Percentiles rank a stretch among this genome's conserved stretches.
Evolutionary conservation across 2,329 filamentous ascomycete genomes (phyloP).

Genomic region (Colletotrichum musae): DNA sequence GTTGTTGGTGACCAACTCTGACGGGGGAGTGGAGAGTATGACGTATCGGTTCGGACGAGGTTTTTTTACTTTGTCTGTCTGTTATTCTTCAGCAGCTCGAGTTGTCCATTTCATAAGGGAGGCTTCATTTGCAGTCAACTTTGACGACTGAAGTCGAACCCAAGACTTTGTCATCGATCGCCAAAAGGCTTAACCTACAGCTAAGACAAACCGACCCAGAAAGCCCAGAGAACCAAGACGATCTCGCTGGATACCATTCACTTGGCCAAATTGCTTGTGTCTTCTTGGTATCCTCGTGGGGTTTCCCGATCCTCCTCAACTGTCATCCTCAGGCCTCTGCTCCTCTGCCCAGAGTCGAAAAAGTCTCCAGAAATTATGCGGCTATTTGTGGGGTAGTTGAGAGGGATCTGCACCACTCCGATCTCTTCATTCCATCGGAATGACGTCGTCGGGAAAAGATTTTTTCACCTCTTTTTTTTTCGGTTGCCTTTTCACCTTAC

Average conservation of each 20-base stretch:
- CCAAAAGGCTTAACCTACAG: conserved; percentile 27
- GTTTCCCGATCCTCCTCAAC: background rate
- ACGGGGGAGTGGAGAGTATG: conserved; percentile 29
- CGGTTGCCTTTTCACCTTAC: background rate
- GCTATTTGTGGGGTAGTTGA: conserved; percentile 24
- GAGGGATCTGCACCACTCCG: conserved; percentile 17
- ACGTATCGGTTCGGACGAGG: conserved; percentile 24
- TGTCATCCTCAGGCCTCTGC: background rate
- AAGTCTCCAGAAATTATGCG: conserved; percentile 4
- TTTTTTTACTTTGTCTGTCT: background rate
- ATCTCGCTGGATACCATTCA: conserved; percentile 4
- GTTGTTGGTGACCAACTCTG: conserved; percentile 35
- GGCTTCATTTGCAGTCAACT: background rate
- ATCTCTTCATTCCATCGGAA: conserved; percentile 16
- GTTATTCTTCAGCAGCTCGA: conserved; percentile 4
- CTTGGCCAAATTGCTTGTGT: conserved; percentile 36
- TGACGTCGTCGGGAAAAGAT: conserved; percentile 25
- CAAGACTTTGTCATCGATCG: conserved; percentile 6
- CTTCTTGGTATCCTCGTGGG: conserved; percentile 2
- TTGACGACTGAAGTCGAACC: background rate
- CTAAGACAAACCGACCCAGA: conserved; percentile 20
- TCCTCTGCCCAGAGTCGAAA: background rate
- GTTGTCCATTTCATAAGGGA: background rate
- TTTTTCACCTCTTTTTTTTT: background rate
- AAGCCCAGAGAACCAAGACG: conserved; percentile 22